phyloP scores from a whole-genome alignment of 1,284 basidiomycete species.

The Microbotryum violaceum region DNA sequence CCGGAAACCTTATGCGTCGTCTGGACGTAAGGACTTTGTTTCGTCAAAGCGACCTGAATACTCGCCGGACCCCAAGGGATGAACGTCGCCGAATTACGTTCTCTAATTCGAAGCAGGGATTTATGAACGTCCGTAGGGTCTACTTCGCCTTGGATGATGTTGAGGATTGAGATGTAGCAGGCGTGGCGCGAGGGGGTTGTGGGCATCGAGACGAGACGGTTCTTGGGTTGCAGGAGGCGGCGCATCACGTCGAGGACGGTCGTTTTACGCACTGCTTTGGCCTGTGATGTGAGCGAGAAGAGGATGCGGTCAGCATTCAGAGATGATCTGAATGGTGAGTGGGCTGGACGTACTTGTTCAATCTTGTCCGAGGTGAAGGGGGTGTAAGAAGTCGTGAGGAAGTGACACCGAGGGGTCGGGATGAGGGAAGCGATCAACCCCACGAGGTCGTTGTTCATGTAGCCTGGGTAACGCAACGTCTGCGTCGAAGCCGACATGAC shows the following conservation, averaged over 20 bases:
- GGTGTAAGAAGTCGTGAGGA: slow-evolving; percentile 99
- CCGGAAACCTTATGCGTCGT: slow-evolving; percentile 68
- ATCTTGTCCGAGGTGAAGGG: slow-evolving; percentile 95
- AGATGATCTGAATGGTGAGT: not conserved
- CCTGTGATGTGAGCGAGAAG: slow-evolving; percentile 45
- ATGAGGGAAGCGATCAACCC: slow-evolving; percentile 96
- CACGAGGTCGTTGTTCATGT: slow-evolving; percentile 99
- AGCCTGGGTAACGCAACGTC: slow-evolving; percentile 93
- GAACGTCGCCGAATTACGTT: slow-evolving; percentile 92
- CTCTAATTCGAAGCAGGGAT: slow-evolving; percentile 89
- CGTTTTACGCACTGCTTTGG: slow-evolving; percentile 80
- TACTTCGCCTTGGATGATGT: slow-evolving; percentile 97
- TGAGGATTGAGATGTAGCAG: slow-evolving; percentile 95
- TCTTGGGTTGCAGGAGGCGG: slow-evolving; percentile 92
- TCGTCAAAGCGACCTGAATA: slow-evolving; percentile 93
- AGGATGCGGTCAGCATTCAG: not conserved
- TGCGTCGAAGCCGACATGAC: slow-evolving; percentile 97
- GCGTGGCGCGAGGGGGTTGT: slow-evolving; percentile 39
- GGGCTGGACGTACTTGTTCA: slow-evolving; percentile 52
- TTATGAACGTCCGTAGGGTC: slow-evolving; percentile 98
- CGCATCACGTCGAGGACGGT: slow-evolving; percentile 99
- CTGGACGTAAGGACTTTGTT: slow-evolving; percentile 78
- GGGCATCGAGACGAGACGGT: slow-evolving; percentile 89
- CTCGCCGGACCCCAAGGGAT: slow-evolving; percentile 99
- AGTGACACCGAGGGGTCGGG: slow-evolving; percentile 97